Conservation (phyloP, 441 rosid species). For the Geranium incanum region DNA sequence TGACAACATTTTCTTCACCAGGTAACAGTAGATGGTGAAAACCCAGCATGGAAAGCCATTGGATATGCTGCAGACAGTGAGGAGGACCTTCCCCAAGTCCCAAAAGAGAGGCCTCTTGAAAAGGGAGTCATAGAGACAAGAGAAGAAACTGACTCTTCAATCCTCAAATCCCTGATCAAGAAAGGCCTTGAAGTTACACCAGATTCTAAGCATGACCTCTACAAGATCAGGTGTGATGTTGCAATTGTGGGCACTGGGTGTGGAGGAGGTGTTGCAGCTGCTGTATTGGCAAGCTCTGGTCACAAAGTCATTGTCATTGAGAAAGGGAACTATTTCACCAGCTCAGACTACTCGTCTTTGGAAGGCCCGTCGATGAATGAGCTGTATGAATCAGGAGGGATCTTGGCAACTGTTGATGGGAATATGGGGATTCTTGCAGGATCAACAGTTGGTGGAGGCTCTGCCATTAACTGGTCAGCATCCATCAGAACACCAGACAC, state of each 20-base stretch:
- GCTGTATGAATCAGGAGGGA: conserved; percentile 7
- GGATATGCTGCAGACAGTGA: conserved; percentile 16
- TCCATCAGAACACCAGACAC: conserved; percentile 11
- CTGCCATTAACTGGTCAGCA: conserved; percentile 15
- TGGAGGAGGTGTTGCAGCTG: conserved; percentile 92
- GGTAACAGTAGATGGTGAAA: conserved; percentile 14
- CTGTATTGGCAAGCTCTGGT: conserved; percentile 65
- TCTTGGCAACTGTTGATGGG: conserved; percentile 14
- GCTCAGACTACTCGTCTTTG: conserved; percentile 43
- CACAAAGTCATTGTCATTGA: conserved; percentile 69
- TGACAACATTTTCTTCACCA: neutral
- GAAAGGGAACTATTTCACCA: conserved; percentile 67
- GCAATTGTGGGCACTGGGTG: conserved; percentile 79
- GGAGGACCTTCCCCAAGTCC: neutral
- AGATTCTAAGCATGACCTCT: conserved; percentile 23
- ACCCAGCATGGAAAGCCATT: conserved; percentile 26
- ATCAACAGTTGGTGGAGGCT: conserved; percentile 17
- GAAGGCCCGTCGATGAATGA: conserved; percentile 54
- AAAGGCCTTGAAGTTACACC: conserved; percentile 49
- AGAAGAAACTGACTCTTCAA: conserved; percentile 38
- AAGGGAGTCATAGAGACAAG: conserved; percentile 61
- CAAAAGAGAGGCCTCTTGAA: conserved; percentile 23
- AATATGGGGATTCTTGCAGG: conserved; percentile 11
- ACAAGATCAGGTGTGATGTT: conserved; percentile 62
- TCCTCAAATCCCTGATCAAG: conserved; percentile 39